Evolutionary conservation across 371 early-diverging fungal species (phyloP).

Genomic region (Saksenaea vasiformis): DNA sequence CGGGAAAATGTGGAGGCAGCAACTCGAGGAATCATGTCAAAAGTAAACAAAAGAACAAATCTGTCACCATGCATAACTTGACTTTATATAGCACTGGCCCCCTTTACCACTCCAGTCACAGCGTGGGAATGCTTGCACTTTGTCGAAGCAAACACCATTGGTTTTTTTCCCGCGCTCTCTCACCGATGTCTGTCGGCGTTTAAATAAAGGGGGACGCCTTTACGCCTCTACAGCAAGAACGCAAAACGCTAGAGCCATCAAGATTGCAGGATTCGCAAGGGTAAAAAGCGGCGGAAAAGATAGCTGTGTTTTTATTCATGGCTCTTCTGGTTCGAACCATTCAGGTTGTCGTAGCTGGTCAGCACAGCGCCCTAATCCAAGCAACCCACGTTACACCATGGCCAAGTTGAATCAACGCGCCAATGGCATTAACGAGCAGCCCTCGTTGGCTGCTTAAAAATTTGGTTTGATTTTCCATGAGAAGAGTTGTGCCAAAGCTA

Average conservation of each 20-base stretch:
- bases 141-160: not conserved
- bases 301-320: too few species aligned
- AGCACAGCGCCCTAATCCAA: not conserved
- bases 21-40: conserved; percentile 4
- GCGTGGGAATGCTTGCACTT: conserved; percentile 2
- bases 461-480: not conserved
- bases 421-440: not conserved
- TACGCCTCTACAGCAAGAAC: not conserved
- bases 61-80: not conserved
- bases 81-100: not conserved
- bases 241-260: too few species aligned
- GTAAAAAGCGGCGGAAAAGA: too few species aligned
- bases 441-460: not conserved
- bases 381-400: not conserved
- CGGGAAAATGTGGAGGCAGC: conserved; percentile 3
- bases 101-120: not conserved
- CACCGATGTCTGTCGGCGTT: not conserved
- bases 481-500: not conserved
- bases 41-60: not conserved
- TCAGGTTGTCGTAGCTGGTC: too few species aligned
- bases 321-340: too few species aligned
- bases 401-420: not conserved
- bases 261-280: too few species aligned
- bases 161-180: not conserved
- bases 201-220: not conserved